phyloP scores from a whole-genome alignment of 2,329 filamentous ascomycete species.

The Juglanconis oblonga region DNA sequence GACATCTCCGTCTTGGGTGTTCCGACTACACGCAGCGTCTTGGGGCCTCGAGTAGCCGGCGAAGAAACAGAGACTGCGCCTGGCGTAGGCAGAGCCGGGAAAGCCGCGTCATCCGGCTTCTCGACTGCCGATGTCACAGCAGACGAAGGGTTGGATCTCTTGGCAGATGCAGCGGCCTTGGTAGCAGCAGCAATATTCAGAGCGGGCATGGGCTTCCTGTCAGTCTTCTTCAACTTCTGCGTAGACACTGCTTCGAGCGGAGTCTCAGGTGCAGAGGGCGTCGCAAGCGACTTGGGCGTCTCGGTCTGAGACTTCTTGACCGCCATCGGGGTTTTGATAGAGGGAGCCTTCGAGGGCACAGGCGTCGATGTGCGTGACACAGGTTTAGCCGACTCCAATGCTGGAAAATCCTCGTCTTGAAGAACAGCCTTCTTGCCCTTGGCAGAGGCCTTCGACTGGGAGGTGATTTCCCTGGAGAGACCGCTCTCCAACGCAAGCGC shows the following conservation, averaged over 20 bases:
- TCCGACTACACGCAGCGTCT: slow-evolving; percentile 68
- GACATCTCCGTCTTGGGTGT: slow-evolving; percentile 61
- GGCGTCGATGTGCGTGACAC: slow-evolving; percentile 26
- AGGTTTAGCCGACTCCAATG: slow-evolving; percentile 46
- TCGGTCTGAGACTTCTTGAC: slow-evolving; percentile 30
- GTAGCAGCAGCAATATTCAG: slow-evolving; percentile 50
- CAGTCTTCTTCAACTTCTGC: slow-evolving; percentile 22
- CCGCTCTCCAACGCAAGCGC: slow-evolving; percentile 43
- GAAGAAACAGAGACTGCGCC: slow-evolving; percentile 50
- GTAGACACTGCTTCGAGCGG: not conserved
- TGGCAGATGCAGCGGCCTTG: slow-evolving; percentile 31
- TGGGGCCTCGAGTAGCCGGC: slow-evolving; percentile 52
- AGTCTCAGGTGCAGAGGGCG: slow-evolving; percentile 1
- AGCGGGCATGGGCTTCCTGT: slow-evolving; percentile 38
- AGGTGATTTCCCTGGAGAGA: slow-evolving; percentile 43
- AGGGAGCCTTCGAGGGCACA: slow-evolving; percentile 28
- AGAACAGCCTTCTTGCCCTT: slow-evolving; percentile 36
- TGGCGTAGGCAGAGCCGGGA: slow-evolving; percentile 50
- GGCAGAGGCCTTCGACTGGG: slow-evolving; percentile 29
- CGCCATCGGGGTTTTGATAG: slow-evolving; percentile 30
- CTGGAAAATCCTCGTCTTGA: slow-evolving; percentile 63
- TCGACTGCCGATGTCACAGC: slow-evolving; percentile 29
- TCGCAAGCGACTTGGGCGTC: slow-evolving; percentile 15
- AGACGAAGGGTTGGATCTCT: slow-evolving; percentile 28
- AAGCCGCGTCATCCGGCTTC: slow-evolving; percentile 37